Evolutionary conservation across 2,329 filamentous ascomycete species (phyloP).

Genomic region (Emmonsiellopsis sp.): DNA sequence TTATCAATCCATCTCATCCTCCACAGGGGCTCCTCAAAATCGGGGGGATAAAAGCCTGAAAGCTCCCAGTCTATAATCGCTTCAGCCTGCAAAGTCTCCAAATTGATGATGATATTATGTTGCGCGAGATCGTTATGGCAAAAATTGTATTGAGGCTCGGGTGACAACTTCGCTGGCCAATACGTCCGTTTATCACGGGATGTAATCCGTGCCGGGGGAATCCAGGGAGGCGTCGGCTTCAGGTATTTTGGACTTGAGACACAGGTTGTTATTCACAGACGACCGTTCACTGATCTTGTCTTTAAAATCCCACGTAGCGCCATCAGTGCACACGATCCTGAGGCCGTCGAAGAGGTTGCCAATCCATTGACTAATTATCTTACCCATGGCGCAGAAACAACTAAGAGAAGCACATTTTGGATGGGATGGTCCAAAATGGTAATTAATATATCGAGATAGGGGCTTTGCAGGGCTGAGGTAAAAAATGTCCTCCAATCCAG

Average conservation of each 20-base stretch:
- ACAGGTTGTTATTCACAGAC: not conserved
- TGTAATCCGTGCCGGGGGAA: not conserved
- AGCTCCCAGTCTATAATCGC: conserved; percentile 1
- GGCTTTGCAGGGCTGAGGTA: too few species aligned
- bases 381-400: not conserved
- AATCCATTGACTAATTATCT: not conserved
- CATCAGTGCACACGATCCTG: not conserved
- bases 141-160: not conserved
- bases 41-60: not conserved
- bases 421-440: not conserved
- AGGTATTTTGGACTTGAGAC: not conserved
- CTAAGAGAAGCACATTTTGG: not conserved
- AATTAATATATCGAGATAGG: too few species aligned
- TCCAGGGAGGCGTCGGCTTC: not conserved
- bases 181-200: not conserved
- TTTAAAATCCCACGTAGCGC: not conserved
- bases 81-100: not conserved
- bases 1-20: not conserved
- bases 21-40: not conserved
- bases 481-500: too few species aligned
- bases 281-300: not conserved
- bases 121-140: not conserved
- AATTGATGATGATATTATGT: not conserved
- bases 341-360: not conserved
- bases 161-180: not conserved